Base-by-base conservation (phyloP, 306 rosid species). In the Ammopiptanthus mongolicus region DNA sequence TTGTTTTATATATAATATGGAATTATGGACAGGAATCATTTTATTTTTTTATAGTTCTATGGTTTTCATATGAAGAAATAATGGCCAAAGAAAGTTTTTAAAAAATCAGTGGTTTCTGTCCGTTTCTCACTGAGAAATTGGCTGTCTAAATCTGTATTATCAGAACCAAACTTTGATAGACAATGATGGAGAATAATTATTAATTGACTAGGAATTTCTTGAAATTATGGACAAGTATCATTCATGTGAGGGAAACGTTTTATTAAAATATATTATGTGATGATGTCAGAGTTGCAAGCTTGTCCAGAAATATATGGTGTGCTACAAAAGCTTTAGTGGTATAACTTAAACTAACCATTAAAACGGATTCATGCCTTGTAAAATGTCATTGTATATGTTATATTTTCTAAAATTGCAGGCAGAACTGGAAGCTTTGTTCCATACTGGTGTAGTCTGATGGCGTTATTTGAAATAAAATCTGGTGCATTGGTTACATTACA, bases 401-500 rank as follows among this genome's bases (percentile, higher is more conserved):
- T 65, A n/a, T 41, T 65, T 50, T 65, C 11, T 29, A 17, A 10
- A 44, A 42, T 48, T 77, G 75, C 78, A 67, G 71, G 78, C 14
- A 51, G n/a, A 37, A 53, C 23, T 53, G 39, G 51, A 69, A 34
- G 17, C 69, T 68, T 71, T 25, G 6, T 36, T 44, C 4, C 23
- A 14, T 71, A 17, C 44, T 12, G 61, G 69, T 58, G 58, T 42
- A 65, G 47, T 11, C 39, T 37, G 50, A 85, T 81, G 86, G 77
- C 77, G 1, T 66, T 28, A 5, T 42, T 78, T 51, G 86, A 74
- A 13, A 65, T 82, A 65, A 87, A 86, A 82, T 88, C 88, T 5
- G 97, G 99, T 62, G 88, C 78, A 10, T 81, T 87, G 79, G 90
- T 85, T 75, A 51, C 74, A n/a, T 67, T 85, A n/a, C 77, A 65